A percentile compares a stretch with the other conserved stretches of the same genome.
Conservation (phyloP, 1,139 yeast genomes). For the Saccharomyces pastorianus region DNA sequence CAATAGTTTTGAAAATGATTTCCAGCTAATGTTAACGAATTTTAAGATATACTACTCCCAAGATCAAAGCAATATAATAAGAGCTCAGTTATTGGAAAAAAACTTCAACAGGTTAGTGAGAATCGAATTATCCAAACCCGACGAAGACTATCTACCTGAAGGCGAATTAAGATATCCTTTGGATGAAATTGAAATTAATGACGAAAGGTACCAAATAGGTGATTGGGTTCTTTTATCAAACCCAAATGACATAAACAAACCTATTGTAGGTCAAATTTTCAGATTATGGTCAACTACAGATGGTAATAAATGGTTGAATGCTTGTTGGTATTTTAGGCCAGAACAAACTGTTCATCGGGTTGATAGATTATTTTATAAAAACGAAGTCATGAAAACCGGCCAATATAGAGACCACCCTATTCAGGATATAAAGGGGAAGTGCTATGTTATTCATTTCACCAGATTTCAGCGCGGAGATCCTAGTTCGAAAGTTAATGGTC, state of each 20-base stretch:
- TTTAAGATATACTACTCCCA: constrained; percentile 61
- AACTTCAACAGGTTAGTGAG: constrained; percentile 55
- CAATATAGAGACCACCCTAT: constrained; percentile 91
- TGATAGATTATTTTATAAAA: constrained; percentile 81
- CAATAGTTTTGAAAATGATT: constrained; percentile 67
- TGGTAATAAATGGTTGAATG: constrained; percentile 81
- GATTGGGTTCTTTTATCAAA: constrained; percentile 89
- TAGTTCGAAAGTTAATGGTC: constrained; percentile 70
- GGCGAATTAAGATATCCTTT: constrained; percentile 70
- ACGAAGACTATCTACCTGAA: constrained; percentile 62
- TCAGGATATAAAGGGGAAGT: constrained; percentile 81
- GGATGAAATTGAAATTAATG: constrained; percentile 64
- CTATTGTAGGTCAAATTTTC: constrained; percentile 89
- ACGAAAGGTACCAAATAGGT: constrained; percentile 73
- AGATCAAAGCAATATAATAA: constrained; percentile 46
- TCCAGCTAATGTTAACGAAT: constrained; percentile 66
- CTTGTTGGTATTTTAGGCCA: constrained; percentile 96
- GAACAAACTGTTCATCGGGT: constrained; percentile 94
- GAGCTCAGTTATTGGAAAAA: constrained; percentile 53
- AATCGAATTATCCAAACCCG: constrained; percentile 72
- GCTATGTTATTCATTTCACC: constrained; percentile 90
- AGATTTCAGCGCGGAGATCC: constrained; percentile 94
- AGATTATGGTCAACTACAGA: constrained; percentile 80
- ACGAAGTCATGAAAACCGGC: constrained; percentile 94
- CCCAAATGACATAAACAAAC: constrained; percentile 78